Conservation (phyloP, 495 filamentous ascomycete genomes). For the Margaritispora aquatica region DNA sequence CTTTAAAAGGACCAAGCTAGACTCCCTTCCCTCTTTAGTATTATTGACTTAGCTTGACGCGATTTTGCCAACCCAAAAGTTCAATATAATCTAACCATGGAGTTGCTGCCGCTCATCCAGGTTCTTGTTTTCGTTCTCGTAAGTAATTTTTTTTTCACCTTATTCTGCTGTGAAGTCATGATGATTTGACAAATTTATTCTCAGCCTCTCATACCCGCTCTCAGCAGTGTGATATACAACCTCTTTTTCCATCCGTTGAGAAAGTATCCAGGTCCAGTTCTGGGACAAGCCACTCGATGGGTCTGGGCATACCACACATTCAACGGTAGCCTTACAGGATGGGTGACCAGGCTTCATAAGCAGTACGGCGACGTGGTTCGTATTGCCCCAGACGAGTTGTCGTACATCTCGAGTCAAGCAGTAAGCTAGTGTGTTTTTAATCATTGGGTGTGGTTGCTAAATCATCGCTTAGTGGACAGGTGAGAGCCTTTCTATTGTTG, state of each 20-base stretch:
- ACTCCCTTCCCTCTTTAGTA: too few relatives aligned
- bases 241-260: constrained; percentile 43
- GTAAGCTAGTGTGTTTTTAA: not conserved
- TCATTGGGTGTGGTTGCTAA: not conserved
- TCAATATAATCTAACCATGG: too few relatives aligned
- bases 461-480: not conserved
- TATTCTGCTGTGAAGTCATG: too few relatives aligned
- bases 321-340: constrained; percentile 20
- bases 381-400: not conserved
- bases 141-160: too few relatives aligned
- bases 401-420: not conserved
- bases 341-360: constrained; percentile 34
- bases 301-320: not conserved
- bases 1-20: too few relatives aligned
- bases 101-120: too few relatives aligned
- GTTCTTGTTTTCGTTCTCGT: too few relatives aligned
- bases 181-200: too few relatives aligned
- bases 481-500: too few relatives aligned
- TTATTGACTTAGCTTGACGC: too few relatives aligned
- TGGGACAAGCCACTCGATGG: constrained; percentile 13
- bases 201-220: not conserved
- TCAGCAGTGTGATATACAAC: constrained; percentile 28
- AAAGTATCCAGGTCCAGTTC: constrained; percentile 40
- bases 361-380: constrained; percentile 23
- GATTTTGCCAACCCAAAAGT: too few relatives aligned